Base-by-base conservation (phyloP, 2,329 filamentous ascomycete species). In the Helotiales sp. region DNA sequence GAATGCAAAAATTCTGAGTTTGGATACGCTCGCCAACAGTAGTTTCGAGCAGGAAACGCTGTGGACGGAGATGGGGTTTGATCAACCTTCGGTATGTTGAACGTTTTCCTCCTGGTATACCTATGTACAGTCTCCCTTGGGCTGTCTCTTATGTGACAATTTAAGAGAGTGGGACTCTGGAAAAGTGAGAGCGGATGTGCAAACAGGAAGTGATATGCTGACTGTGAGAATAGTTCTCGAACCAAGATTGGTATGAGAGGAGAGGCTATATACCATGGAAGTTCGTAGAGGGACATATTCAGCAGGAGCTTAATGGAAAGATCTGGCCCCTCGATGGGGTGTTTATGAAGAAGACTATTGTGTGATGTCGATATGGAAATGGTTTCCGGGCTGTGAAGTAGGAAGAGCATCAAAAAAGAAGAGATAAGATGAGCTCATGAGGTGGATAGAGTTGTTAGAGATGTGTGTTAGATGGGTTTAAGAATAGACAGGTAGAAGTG, bases 171-270 rank as follows among this genome's bases (percentile, higher is more conserved):
- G n/a, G n/a, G n/a, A n/a, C n/a, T n/a, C n/a, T n/a, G n/a, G n/a
- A n/a, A n/a, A n/a, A n/a, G n/a, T n/a, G n/a, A n/a, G n/a, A n/a
- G n/a, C n/a, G n/a, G n/a, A n/a, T n/a, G n/a, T n/a, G n/a, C n/a
- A n/a, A n/a, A n/a, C n/a, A n/a, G n/a, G n/a, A n/a, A n/a, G n/a
- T n/a, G n/a, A n/a, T n/a, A n/a, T 30, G 8, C 49, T 52, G 11
- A 52, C 4, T 4, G 4, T 32, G 13, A 30, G 13, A n/a, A n/a
- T 43, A 43, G 69, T 57, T 34, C 20, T 55, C 52, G 2, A 57
- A 57, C 13, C 52, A 75, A 30, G 69, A 70, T 22, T 75, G 73
- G 74, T 76, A 76, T 70, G 65, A 63, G 37, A 69, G 73, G 40
- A 68, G 73, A 17, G 74, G 73, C 4, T 75, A 74, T 67, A 32